phyloP scores from a whole-genome alignment of 345 rosid species.

The Alliaria petiolata region DNA sequence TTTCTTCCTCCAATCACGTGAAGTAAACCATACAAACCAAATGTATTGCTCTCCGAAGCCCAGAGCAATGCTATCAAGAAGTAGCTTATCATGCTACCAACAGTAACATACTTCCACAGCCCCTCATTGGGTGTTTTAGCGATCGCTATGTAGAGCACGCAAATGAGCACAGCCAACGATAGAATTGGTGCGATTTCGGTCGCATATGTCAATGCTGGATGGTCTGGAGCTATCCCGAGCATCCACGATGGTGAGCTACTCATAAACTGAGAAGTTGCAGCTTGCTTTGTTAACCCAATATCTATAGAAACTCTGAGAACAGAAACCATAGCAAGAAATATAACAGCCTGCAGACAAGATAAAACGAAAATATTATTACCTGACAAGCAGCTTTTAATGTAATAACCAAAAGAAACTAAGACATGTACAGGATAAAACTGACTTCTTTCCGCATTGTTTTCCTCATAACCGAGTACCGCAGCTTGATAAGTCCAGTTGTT shows the following conservation, averaged over 20 bases:
- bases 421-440: slow-evolving; percentile 30
- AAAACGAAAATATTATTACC: not conserved
- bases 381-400: not conserved
- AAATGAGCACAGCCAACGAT: slow-evolving; percentile 43
- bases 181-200: slow-evolving; percentile 56
- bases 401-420: slow-evolving; percentile 20
- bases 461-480: slow-evolving; percentile 56
- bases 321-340: slow-evolving; percentile 58
- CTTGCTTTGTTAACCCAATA: slow-evolving; percentile 88
- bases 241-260: slow-evolving; percentile 68
- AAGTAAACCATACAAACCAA: slow-evolving; percentile 35
- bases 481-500: slow-evolving; percentile 64
- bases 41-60: slow-evolving; percentile 54
- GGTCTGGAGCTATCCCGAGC: slow-evolving; percentile 52
- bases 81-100: slow-evolving; percentile 57
- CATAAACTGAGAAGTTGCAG: slow-evolving; percentile 81
- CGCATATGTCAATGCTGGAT: slow-evolving; percentile 44
- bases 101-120: slow-evolving; percentile 43
- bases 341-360: slow-evolving; percentile 55
- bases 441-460: slow-evolving; percentile 61
- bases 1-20: slow-evolving; percentile 41
- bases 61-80: slow-evolving; percentile 69
- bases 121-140: slow-evolving; percentile 29
- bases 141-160: slow-evolving; percentile 38
- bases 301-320: slow-evolving; percentile 73